Conservation (phyloP, 1,284 basidiomycete species). For the Sanghuangporus baumii region DNA sequence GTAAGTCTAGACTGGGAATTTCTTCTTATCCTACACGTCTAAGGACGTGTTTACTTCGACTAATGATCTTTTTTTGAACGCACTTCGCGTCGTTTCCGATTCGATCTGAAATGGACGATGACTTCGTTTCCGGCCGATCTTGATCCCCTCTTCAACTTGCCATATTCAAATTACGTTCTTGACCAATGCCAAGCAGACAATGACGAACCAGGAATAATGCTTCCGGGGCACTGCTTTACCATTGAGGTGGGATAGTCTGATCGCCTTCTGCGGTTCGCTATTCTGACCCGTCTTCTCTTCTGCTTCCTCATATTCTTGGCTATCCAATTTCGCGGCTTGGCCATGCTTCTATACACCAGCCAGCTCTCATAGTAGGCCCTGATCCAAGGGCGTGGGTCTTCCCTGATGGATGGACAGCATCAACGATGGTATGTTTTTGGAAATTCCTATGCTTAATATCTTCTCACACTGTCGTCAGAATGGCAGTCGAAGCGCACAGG, state of each 20-base stretch:
- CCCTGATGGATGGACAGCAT: slow-evolving; percentile 86
- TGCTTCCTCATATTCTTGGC: not conserved
- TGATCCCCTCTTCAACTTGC: not conserved
- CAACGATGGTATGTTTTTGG: slow-evolving; percentile 54
- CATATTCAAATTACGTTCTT: not conserved
- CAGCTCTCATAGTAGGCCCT: slow-evolving; percentile 69
- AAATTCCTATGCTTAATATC: not conserved
- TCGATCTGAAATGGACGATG: not conserved
- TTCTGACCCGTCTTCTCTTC: not conserved
- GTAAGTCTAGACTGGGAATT: slow-evolving; percentile 30
- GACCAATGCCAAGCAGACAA: slow-evolving; percentile 46
- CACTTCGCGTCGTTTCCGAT: not conserved
- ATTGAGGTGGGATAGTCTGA: slow-evolving; percentile 55
- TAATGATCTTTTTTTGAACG: not conserved
- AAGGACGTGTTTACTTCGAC: not conserved
- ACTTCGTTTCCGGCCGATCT: not conserved
- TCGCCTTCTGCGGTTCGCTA: not conserved
- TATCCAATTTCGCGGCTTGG: not conserved
- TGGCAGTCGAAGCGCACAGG: slow-evolving; percentile 77
- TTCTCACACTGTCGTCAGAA: slow-evolving; percentile 34
- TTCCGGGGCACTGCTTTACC: slow-evolving; percentile 82
- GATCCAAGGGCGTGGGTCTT: slow-evolving; percentile 68
- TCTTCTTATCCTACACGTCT: not conserved
- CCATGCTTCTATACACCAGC: slow-evolving; percentile 36
- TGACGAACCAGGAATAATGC: slow-evolving; percentile 73